phyloP scores from a whole-genome alignment of 352 stramenopile genomes.

The Phytophthora lateralis region DNA sequence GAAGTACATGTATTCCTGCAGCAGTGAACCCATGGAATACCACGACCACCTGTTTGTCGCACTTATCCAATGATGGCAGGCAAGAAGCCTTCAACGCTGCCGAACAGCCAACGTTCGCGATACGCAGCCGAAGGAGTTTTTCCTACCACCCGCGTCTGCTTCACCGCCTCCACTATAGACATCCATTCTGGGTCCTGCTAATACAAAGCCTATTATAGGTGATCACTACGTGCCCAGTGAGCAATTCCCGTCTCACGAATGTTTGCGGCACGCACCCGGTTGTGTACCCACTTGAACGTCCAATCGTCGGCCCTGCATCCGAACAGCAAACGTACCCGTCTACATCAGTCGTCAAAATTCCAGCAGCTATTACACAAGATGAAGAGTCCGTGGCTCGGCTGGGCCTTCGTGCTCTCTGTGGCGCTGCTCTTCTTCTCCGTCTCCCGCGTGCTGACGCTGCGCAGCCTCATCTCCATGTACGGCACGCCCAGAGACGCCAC shows the following conservation, averaged over 20 bases:
- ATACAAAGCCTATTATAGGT: too few relatives aligned
- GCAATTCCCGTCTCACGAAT: not conserved
- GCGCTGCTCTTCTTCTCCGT: constrained; percentile 42
- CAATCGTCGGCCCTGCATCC: not conserved
- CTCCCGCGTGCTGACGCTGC: constrained; percentile 26
- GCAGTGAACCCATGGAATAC: too few relatives aligned
- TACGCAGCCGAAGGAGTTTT: too few relatives aligned
- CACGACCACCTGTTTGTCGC: too few relatives aligned
- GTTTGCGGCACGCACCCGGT: not conserved
- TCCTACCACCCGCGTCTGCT: too few relatives aligned
- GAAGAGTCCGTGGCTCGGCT: constrained; percentile 35
- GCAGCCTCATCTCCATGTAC: constrained; percentile 35
- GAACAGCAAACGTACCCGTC: not conserved
- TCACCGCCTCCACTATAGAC: too few relatives aligned
- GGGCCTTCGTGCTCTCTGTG: constrained; percentile 39
- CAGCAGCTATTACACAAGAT: not conserved
- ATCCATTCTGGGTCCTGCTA: too few relatives aligned
- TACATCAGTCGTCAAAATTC: not conserved
- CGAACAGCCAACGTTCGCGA: too few relatives aligned
- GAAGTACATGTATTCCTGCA: too few relatives aligned
- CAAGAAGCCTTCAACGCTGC: too few relatives aligned
- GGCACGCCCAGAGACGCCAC: constrained; percentile 21
- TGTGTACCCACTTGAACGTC: not conserved
- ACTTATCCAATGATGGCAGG: too few relatives aligned
- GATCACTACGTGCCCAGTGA: not conserved